Conservation (phyloP, 1,139 yeast species). For the Pichia sp. region DNA sequence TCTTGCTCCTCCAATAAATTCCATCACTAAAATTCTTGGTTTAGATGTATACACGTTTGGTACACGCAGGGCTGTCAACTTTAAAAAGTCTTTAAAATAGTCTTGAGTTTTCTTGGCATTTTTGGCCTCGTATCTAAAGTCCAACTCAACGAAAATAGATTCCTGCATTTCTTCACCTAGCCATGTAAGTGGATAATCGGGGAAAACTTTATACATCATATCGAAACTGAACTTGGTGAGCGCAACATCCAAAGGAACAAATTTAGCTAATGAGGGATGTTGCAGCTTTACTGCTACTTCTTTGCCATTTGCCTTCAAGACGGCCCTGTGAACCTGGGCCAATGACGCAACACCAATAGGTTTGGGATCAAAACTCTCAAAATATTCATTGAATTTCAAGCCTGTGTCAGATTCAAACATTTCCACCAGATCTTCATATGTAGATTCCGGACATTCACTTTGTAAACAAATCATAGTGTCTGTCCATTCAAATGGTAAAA, state of each 20-base stretch:
- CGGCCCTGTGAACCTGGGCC: slow-evolving; percentile 91
- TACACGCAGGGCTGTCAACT: slow-evolving; percentile 65
- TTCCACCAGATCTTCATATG: slow-evolving; percentile 54
- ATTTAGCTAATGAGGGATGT: slow-evolving; percentile 81
- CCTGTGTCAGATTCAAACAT: slow-evolving; percentile 68
- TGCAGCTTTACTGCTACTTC: slow-evolving; percentile 91
- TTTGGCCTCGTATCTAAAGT: slow-evolving; percentile 78
- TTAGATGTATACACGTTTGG: slow-evolving; percentile 67
- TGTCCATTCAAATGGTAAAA: slow-evolving; percentile 92
- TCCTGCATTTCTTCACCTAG: slow-evolving; percentile 82
- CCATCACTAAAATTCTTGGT: slow-evolving; percentile 78
- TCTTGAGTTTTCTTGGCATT: slow-evolving; percentile 65
- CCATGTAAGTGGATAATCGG: slow-evolving; percentile 92
- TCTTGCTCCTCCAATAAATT: slow-evolving; percentile 73
- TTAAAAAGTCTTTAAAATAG: slow-evolving; percentile 51
- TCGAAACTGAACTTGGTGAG: slow-evolving; percentile 72
- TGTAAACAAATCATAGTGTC: slow-evolving; percentile 89
- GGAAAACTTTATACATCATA: slow-evolving; percentile 71
- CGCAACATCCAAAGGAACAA: slow-evolving; percentile 82
- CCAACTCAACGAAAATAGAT: slow-evolving; percentile 81
- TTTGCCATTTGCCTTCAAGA: slow-evolving; percentile 48
- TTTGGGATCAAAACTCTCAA: slow-evolving; percentile 52
- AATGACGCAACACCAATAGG: slow-evolving; percentile 95
- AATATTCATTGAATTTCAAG: slow-evolving; percentile 51
- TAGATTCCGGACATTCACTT: slow-evolving; percentile 80